Evolutionary conservation across 208 protist genomes (phyloP), one percentile per base, ranked within the genome.

Genomic region (Leishmania arabica): DNA sequence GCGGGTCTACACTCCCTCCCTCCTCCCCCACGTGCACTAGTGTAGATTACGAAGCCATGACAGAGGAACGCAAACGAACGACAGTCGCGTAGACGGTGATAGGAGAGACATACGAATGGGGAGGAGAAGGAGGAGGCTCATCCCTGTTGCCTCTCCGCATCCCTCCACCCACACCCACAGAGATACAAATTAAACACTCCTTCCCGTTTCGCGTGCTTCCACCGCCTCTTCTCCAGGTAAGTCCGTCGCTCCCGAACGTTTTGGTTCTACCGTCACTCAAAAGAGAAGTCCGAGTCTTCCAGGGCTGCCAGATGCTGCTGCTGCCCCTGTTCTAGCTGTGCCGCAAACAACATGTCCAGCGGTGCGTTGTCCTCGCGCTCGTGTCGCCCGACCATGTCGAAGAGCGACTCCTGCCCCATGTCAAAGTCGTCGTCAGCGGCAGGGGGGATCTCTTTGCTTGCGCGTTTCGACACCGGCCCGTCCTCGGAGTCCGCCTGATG

Each of bases 351-450:
- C 7, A 19, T 75, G 13, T 56, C 62, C 11, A 85, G 53, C 53
- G 82, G 70, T 31, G 40, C 49, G 40, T 84, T 62, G 65, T 77
- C 70, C 21, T 80, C 76, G 1, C 60, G 62, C 24, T 81, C 72
- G 64, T 80, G 64, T 0, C 79, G 88, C 56, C 75, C 69, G 53
- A 47, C 72, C 79, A 86, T 80, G 11, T 91, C 80, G 37, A 88
- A 85, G 21, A 91, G 37, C 68, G 88, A 79, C 65, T 89, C 84
- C 21, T 85, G 64, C 21, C 76, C 84, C 47, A 54, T 42, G 72
- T 62, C 51, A 27, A 76, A 76, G 7, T 76, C 72, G 49, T 62
- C 7, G 49, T 76, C 72, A 17, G 53, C 72, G 34, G n/a, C 53
- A 40, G 53, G 6, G 51, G 51, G 6, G 72, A 47, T 40, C 9